Conservation (phyloP, 768 basidiomycete species). For the Candolleomyces aberdarensis region DNA sequence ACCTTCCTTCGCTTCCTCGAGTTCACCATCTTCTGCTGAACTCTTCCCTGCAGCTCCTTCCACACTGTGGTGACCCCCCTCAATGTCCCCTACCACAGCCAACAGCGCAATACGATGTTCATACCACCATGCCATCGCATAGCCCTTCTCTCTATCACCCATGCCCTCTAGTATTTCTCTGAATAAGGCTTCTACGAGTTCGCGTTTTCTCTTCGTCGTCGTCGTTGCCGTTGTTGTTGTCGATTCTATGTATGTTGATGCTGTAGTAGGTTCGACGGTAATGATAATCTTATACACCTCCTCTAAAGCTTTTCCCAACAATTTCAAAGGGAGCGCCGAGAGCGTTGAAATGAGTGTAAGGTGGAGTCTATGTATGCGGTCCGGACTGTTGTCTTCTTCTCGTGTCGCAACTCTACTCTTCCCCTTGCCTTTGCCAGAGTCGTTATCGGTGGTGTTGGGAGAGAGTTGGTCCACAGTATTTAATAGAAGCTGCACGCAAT, state of each 20-base stretch:
- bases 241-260: not conserved
- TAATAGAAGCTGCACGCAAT: constrained; percentile 60
- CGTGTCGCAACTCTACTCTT: not conserved
- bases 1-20: too few relatives aligned
- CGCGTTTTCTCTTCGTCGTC: constrained; percentile 27
- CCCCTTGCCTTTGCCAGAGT: constrained; percentile 18
- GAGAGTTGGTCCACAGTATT: constrained; percentile 32
- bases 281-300: constrained; percentile 37
- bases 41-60: constrained; percentile 3
- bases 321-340: constrained; percentile 53
- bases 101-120: constrained; percentile 30
- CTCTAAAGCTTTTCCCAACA: constrained; percentile 55
- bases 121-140: constrained; percentile 73
- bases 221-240: not conserved
- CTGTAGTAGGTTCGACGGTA: constrained; percentile 20
- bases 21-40: not conserved
- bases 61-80: constrained; percentile 1
- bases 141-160: constrained; percentile 68
- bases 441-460: constrained; percentile 6
- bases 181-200: constrained; percentile 57
- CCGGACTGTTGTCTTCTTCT: constrained; percentile 13
- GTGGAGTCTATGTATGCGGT: constrained; percentile 52
- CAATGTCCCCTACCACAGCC: constrained; percentile 5
- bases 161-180: constrained; percentile 60
- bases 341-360: constrained; percentile 64